A percentile compares a stretch with the other conserved stretches of the same genome.
Evolutionary conservation across 768 basidiomycete genomes (phyloP).

Genomic region (Cystofilobasidium bisporidii): DNA sequence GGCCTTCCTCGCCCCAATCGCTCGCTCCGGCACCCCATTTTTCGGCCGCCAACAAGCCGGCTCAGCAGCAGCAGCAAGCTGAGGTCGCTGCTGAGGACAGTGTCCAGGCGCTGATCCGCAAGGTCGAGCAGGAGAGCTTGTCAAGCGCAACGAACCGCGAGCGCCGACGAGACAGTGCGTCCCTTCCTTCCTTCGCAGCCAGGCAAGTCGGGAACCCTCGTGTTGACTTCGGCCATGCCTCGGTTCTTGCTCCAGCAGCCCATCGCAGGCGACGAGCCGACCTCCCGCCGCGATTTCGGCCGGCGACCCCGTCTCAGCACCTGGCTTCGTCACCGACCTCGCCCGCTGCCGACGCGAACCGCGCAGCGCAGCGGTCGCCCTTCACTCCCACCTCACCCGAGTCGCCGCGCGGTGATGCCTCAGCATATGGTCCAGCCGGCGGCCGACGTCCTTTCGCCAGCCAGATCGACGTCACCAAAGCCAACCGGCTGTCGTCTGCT

Average conservation of each 20-base stretch:
- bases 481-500: not conserved
- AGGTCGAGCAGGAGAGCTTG: not conserved
- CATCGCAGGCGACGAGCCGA: not conserved
- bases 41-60: not conserved
- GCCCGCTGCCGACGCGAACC: not conserved
- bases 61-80: not conserved
- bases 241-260: not conserved
- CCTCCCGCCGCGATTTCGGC: not conserved
- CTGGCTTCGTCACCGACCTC: not conserved
- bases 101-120: constrained; percentile 1
- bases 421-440: not conserved
- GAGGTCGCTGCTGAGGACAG: not conserved
- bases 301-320: not conserved
- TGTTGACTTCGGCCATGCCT: not conserved
- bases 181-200: not conserved
- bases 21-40: not conserved
- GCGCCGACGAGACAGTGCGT: not conserved
- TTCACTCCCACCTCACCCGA: not conserved
- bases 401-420: not conserved
- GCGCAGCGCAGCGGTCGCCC: not conserved
- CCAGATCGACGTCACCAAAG: not conserved
- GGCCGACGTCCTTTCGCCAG: not conserved
- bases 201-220: not conserved
- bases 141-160: not conserved
- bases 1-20: not conserved